These are phyloP conservation scores for Pythium oligandrum DNA, from an alignment of 352 stramenopile species.

Conservation along the genomic window DNA sequence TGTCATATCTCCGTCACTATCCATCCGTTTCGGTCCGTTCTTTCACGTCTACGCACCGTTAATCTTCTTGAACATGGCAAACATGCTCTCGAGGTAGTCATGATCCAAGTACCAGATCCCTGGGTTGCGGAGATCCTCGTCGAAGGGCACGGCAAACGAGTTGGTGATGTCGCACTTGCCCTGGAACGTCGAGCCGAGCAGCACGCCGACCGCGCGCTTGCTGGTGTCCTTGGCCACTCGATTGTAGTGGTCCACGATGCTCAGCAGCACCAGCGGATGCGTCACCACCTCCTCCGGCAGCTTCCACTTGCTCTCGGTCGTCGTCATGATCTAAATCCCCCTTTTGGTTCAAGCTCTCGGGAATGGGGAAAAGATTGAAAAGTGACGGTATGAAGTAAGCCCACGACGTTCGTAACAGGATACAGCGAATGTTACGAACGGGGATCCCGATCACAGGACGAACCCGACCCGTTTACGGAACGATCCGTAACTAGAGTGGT, in stretches of 20 bases:
- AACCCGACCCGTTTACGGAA: no score
- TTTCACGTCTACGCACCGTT: constrained; percentile 47
- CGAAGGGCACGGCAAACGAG: constrained; percentile 96
- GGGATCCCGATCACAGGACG: no score
- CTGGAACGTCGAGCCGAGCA: constrained; percentile 94
- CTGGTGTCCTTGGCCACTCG: constrained; percentile 96
- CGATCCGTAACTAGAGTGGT: no score
- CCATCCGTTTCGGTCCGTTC: no score
- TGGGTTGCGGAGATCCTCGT: constrained; percentile 97
- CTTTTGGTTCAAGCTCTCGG: constrained; percentile 4
- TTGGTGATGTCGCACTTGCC: constrained; percentile 94
- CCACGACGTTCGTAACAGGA: no score
- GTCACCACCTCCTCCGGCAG: constrained; percentile 93
- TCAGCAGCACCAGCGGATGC: constrained; percentile 98
- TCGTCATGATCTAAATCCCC: constrained; percentile 18
- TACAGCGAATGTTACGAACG: no score
- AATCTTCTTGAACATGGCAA: constrained; percentile 94
- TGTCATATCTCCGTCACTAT: no score
- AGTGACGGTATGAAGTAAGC: constrained; percentile 17
- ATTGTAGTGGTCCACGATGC: constrained; percentile 99
- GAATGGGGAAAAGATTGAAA: constrained; percentile 20
- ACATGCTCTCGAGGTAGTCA: constrained; percentile 99
- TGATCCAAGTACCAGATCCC: constrained; percentile 99
- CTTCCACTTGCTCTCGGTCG: constrained; percentile 26
- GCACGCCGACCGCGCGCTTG: constrained; percentile 98